These are phyloP conservation scores for Mortierella sp. DNA, from an alignment of 371 early-diverging fungal genomes.

Conservation along the genomic window DNA sequence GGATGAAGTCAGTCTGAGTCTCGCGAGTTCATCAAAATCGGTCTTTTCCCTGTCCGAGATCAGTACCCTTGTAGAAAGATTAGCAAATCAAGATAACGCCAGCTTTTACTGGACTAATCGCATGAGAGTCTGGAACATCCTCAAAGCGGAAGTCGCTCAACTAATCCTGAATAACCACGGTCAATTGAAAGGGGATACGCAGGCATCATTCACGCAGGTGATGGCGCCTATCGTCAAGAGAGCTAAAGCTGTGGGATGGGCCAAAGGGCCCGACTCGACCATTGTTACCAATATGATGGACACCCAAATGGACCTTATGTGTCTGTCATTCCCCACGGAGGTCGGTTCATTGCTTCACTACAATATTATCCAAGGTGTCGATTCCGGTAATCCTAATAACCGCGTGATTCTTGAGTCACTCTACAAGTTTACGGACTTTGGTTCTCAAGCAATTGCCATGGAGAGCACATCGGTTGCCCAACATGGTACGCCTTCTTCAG, in stretches of 20 bases:
- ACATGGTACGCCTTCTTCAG: background rate
- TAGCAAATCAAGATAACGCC: conserved; percentile 25
- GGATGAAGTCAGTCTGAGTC: conserved; percentile 15
- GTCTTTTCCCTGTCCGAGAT: conserved; percentile 27
- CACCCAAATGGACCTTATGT: conserved; percentile 3
- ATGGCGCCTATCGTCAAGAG: conserved; percentile 33
- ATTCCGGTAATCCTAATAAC: background rate
- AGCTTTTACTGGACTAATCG: conserved; percentile 33
- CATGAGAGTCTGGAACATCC: background rate
- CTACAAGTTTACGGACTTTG: background rate
- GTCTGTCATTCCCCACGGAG: conserved; percentile 21
- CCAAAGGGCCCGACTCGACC: conserved; percentile 32
- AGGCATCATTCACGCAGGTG: conserved; percentile 3
- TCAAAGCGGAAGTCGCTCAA: conserved; percentile 9
- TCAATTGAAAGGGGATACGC: background rate
- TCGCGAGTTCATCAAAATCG: conserved; percentile 4
- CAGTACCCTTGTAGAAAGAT: conserved; percentile 24
- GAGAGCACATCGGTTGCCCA: conserved; percentile 1
- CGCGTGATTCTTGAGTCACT: background rate
- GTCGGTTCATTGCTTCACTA: conserved; percentile 24
- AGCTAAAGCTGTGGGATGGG: conserved; percentile 34
- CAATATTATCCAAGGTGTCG: background rate
- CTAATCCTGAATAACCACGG: background rate
- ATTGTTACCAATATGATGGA: conserved; percentile 17
- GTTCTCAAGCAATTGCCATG: background rate